Conservation (phyloP, 83 land plant genomes). For the Diphasiastrum complanatum region DNA sequence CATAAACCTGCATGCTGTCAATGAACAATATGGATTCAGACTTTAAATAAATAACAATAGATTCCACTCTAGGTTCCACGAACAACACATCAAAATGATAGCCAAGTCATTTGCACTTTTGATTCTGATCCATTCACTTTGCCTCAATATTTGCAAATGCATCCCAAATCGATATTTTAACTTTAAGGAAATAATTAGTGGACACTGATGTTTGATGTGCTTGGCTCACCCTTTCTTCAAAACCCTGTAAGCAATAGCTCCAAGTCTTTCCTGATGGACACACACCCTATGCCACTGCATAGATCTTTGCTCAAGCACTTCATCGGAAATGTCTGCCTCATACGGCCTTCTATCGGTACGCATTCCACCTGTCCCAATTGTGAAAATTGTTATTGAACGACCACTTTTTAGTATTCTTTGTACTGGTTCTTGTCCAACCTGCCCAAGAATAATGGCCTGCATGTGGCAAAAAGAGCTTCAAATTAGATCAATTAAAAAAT, state of each 20-base stretch:
- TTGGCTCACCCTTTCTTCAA: no score
- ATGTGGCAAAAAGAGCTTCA: no score
- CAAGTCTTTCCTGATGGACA: background rate
- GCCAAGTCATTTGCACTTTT: background rate
- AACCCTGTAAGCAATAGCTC: background rate
- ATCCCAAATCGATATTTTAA: no score
- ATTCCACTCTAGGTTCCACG: background rate
- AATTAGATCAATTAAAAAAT: no score
- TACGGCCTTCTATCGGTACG: background rate
- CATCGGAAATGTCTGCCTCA: background rate
- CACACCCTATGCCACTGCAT: background rate
- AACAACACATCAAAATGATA: background rate
- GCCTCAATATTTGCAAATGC: background rate
- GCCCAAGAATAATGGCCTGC: background rate
- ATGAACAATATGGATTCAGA: background rate
- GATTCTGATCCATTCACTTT: background rate
- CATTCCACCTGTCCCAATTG: background rate
- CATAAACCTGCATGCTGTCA: background rate
- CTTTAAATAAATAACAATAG: background rate
- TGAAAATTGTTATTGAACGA: background rate
- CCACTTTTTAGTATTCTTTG: background rate
- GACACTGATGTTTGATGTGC: no score
- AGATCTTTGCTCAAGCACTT: background rate
- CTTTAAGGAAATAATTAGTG: no score
- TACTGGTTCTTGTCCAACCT: background rate